phyloP scores from a whole-genome alignment of 192 early-diverging fungal genomes.

The Coemansia sp. region DNA sequence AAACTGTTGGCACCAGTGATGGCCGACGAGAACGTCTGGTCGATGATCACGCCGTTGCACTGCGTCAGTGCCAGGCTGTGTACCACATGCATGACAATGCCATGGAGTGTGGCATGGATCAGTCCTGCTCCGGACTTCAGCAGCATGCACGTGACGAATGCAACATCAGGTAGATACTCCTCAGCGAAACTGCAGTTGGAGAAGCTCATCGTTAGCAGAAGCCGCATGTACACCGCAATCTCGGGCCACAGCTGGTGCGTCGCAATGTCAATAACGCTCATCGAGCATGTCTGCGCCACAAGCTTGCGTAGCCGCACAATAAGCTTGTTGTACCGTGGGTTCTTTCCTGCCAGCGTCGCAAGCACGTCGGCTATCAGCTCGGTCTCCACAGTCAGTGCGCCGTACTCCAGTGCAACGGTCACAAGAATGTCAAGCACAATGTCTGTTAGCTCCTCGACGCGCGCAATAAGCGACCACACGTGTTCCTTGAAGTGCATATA shows the following conservation, averaged over 20 bases:
- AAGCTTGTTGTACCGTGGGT: slow-evolving; percentile 77
- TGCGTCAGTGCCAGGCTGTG: slow-evolving; percentile 79
- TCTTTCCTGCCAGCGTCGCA: slow-evolving; percentile 75
- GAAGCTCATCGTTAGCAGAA: slow-evolving; percentile 89
- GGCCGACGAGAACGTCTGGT: slow-evolving; percentile 75
- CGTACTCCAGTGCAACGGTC: slow-evolving; percentile 75
- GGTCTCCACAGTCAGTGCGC: slow-evolving; percentile 72
- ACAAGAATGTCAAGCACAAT: slow-evolving; percentile 80
- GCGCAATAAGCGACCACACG: slow-evolving; percentile 78
- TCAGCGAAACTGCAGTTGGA: slow-evolving; percentile 73
- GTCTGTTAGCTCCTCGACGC: slow-evolving; percentile 79
- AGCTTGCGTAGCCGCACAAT: slow-evolving; percentile 79
- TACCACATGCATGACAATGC: slow-evolving; percentile 89
- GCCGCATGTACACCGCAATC: slow-evolving; percentile 84
- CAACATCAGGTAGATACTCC: slow-evolving; percentile 82
- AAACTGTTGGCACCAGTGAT: slow-evolving; percentile 68
- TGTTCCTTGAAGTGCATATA: slow-evolving; percentile 82
- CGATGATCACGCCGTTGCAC: slow-evolving; percentile 79
- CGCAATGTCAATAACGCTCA: slow-evolving; percentile 68
- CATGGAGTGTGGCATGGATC: slow-evolving; percentile 87
- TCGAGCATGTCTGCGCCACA: slow-evolving; percentile 75
- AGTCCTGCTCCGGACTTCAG: slow-evolving; percentile 82
- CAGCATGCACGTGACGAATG: slow-evolving; percentile 81
- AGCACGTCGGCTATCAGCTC: slow-evolving; percentile 87
- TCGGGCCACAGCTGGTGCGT: slow-evolving; percentile 90